phyloP scores from a whole-genome alignment of 2,329 filamentous ascomycete species.

The Alternaria rosae region DNA sequence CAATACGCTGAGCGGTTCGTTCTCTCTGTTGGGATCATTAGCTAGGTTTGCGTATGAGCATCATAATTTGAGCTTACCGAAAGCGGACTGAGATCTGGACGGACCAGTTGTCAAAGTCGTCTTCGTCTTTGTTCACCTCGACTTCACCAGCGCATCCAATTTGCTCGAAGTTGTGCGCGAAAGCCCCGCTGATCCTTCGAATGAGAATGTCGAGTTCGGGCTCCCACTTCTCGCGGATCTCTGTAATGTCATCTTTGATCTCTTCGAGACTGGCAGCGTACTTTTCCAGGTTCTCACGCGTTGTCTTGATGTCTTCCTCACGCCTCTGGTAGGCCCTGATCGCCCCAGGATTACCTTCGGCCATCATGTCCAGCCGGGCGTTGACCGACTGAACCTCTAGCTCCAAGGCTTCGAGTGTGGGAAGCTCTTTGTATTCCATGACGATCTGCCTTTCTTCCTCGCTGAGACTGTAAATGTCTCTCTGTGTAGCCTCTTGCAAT shows the following conservation, averaged over 20 bases:
- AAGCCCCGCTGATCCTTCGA: slow-evolving; percentile 83
- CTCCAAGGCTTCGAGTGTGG: slow-evolving; percentile 66
- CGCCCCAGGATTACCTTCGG: slow-evolving; percentile 76
- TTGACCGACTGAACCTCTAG: slow-evolving; percentile 76
- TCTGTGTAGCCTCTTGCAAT: slow-evolving; percentile 25
- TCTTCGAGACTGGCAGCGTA: slow-evolving; percentile 64
- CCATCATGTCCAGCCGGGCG: slow-evolving; percentile 79
- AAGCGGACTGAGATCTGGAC: slow-evolving; percentile 96
- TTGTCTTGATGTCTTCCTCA: slow-evolving; percentile 68
- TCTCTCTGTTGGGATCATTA: slow-evolving; percentile 51
- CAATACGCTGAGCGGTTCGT: slow-evolving; percentile 82
- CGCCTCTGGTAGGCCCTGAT: slow-evolving; percentile 71
- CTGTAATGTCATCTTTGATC: slow-evolving; percentile 66
- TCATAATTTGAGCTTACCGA: slow-evolving; percentile 63
- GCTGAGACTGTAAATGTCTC: slow-evolving; percentile 26
- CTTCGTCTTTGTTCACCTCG: slow-evolving; percentile 80
- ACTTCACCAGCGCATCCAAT: slow-evolving; percentile 96
- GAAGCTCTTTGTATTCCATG: slow-evolving; percentile 24
- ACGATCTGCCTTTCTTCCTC: slow-evolving; percentile 36
- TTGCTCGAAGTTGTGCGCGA: slow-evolving; percentile 90
- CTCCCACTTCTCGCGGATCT: slow-evolving; percentile 79
- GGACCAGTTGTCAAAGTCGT: slow-evolving; percentile 93
- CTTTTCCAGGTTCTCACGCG: slow-evolving; percentile 66
- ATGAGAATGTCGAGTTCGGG: slow-evolving; percentile 81
- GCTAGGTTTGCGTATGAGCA: background rate